phyloP scores from a whole-genome alignment of 1,284 basidiomycete species.

The Apiotrichum laibachii region DNA sequence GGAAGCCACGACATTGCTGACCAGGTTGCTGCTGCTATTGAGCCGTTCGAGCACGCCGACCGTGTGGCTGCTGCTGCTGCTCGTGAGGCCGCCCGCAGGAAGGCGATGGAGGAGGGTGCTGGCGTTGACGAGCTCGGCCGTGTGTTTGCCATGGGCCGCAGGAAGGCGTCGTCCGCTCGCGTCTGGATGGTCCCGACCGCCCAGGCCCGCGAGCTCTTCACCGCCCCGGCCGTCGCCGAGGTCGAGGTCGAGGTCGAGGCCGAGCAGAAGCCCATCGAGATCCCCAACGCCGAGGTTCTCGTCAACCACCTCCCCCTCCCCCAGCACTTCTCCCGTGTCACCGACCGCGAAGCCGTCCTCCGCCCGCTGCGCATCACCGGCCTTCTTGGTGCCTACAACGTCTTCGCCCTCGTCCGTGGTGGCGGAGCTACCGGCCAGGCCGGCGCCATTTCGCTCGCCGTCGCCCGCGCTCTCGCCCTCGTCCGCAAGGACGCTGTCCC shows the following conservation, averaged over 20 bases:
- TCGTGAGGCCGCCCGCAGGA: constrained; percentile 47
- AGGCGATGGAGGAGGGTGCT: constrained; percentile 39
- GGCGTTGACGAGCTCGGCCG: constrained; percentile 70
- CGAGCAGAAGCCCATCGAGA: constrained; percentile 17
- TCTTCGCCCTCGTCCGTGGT: constrained; percentile 82
- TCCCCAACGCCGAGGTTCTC: constrained; percentile 62
- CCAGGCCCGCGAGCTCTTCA: constrained; percentile 17
- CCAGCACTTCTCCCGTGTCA: constrained; percentile 71
- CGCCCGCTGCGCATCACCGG: constrained; percentile 81
- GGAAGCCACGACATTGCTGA: constrained; percentile 62
- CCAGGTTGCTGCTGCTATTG: constrained; percentile 59
- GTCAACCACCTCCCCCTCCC: constrained; percentile 79
- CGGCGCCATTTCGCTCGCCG: constrained; percentile 79
- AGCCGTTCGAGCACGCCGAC: constrained; percentile 61
- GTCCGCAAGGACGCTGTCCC: constrained; percentile 65
- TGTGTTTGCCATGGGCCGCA: constrained; percentile 75
- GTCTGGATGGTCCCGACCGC: constrained; percentile 90
- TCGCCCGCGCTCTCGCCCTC: constrained; percentile 74
- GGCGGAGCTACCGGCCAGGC: constrained; percentile 89
- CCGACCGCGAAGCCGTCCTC: constrained; percentile 75
- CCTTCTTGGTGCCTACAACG: constrained; percentile 84
- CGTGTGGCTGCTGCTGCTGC: constrained; percentile 1
- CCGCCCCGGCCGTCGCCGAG: constrained; percentile 1
- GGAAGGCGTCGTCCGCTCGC: constrained; percentile 81
- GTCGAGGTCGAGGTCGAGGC: background rate